Conservation (phyloP, 768 basidiomycete genomes). For the Suillus paluster region DNA sequence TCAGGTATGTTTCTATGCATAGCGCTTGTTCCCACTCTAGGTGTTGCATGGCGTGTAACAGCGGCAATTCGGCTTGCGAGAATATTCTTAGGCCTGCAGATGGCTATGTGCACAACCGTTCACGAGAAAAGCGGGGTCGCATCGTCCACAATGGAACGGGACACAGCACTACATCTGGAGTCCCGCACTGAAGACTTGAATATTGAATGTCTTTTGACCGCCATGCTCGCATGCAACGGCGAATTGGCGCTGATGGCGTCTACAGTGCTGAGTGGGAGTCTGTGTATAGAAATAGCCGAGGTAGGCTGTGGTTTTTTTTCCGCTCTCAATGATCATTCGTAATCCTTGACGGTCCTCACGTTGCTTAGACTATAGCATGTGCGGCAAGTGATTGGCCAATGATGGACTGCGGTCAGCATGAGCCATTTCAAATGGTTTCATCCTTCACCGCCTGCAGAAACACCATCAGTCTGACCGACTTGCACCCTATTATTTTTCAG, state of each 20-base stretch:
- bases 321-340: neutral
- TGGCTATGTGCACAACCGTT: neutral
- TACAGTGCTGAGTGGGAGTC: neutral
- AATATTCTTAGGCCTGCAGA: constrained; percentile 1
- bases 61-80: neutral
- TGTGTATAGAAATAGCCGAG: constrained; percentile 1
- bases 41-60: neutral
- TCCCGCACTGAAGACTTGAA: neutral
- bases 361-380: neutral
- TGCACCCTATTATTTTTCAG: neutral
- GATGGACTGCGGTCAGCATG: neutral
- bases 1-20: neutral
- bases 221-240: neutral
- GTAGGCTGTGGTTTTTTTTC: neutral
- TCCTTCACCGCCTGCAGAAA: neutral
- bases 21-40: neutral
- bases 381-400: neutral
- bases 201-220: neutral
- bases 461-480: neutral
- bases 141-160: neutral
- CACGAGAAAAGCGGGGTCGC: neutral
- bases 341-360: neutral
- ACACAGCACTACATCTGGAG: neutral
- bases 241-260: neutral
- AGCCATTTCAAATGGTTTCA: neutral